Evolutionary conservation across 2,329 filamentous ascomycete species (phyloP), one percentile per base, ranked within the genome.

Genomic region (Diaporthe sp.): DNA sequence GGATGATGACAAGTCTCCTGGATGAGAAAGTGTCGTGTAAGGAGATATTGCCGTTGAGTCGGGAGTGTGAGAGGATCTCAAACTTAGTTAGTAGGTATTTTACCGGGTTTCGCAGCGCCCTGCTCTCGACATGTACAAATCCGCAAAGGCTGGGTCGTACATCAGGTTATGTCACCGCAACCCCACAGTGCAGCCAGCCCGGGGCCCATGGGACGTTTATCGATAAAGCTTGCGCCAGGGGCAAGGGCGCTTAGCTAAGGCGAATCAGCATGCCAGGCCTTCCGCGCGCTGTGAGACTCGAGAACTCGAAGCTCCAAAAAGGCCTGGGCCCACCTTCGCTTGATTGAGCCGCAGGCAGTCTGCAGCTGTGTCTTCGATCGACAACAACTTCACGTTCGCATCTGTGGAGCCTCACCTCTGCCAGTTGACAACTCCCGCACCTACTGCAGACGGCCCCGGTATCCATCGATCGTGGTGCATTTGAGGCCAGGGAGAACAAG

Each of bases 301-400:
- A 67, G 19, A 37, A 55, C 65, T 73, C 51, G 46, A 73, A 77
- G 76, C 76, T 77, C 60, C 71, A 74, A 37, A 22, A 39, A 19
- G 34, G 31, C 22, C 39, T 53, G 61, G 58, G 49, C 46, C 71
- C 49, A 44, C 71, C 39, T 31, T 55, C 34, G 46, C 57, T 42
- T 42, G 65, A 8, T 70, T 70, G 46, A 70, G 65, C 65, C 65
- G 65, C 65, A 70, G 65, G 34, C 34, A 31, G 34, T 68, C 49
- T 70, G 65, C 65, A 55, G 61, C 61, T 55, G n/a, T 73, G 58
- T 55, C 49, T 55, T 65, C 58, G 71, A 44, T 46, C 61, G 71
- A 53, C 71, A 61, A 70, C 65, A 70, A 55, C 65, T 70, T 70
- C n/a, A 37, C 65, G 1, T 39, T 53, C 49, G 15, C 46, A 51